phyloP scores from a whole-genome alignment of 306 rosid species.

The Sicyos edulis region DNA sequence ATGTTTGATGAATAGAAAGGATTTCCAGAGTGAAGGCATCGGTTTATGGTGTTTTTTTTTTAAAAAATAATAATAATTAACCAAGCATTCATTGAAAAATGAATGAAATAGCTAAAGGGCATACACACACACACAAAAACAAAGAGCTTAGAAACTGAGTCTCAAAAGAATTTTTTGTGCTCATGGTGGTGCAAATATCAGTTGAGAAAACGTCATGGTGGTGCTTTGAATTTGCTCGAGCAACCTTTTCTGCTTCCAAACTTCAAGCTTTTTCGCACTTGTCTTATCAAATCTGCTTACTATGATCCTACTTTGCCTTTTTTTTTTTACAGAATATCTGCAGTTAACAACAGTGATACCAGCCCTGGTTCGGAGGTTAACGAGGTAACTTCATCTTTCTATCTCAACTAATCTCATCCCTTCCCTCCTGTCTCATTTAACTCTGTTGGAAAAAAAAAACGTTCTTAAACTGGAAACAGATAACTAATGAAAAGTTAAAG shows the following conservation, averaged over 20 bases:
- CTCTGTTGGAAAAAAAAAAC: not conserved
- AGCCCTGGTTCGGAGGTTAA: conserved; percentile 8
- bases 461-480: too few relatives aligned
- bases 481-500: too few relatives aligned
- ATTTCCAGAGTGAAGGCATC: not conserved
- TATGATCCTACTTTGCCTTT: not conserved
- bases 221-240: not conserved
- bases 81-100: too few relatives aligned
- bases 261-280: not conserved
- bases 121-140: too few relatives aligned
- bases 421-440: not conserved
- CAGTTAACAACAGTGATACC: conserved; percentile 21
- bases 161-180: too few relatives aligned
- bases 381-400: conserved; percentile 30
- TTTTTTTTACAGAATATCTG: conserved; percentile 25
- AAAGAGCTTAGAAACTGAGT: too few relatives aligned
- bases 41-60: not conserved
- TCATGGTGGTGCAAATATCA: too few relatives aligned
- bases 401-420: not conserved
- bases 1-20: not conserved
- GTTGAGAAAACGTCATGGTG: not conserved
- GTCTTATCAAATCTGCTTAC: not conserved
- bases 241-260: not conserved
- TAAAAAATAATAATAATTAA: too few relatives aligned
- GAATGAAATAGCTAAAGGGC: too few relatives aligned